phyloP scores from a whole-genome alignment of 352 stramenopile species.

The Phytophthora palmivora region DNA sequence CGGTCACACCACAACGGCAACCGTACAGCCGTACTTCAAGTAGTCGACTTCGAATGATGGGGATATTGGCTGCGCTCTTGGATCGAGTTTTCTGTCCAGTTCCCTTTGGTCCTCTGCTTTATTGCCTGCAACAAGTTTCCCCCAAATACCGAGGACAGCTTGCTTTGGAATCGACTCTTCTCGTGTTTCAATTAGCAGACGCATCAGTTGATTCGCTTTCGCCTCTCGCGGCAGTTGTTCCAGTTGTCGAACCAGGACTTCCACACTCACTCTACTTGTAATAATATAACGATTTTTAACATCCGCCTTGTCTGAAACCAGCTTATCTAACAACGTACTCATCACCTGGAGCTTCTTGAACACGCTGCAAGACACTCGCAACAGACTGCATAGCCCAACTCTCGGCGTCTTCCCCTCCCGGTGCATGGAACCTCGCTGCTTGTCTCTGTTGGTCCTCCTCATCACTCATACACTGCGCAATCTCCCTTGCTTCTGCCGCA shows the following conservation, averaged over 20 bases:
- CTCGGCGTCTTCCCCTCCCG: constrained; percentile 21
- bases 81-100: constrained; percentile 26
- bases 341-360: constrained; percentile 44
- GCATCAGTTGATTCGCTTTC: constrained; percentile 45
- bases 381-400: constrained; percentile 39
- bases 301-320: too few relatives aligned
- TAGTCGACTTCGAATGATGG: constrained; percentile 57
- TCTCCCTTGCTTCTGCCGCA: constrained; percentile 41
- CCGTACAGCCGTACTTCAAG: constrained; percentile 54
- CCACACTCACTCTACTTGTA: constrained; percentile 44
- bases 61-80: constrained; percentile 52
- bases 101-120: background rate
- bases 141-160: constrained; percentile 62
- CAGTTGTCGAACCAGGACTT: constrained; percentile 41
- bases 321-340: constrained; percentile 43
- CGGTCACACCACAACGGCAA: too few relatives aligned
- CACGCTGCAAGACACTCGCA: constrained; percentile 44
- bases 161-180: constrained; percentile 63
- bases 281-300: background rate
- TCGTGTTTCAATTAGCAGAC: constrained; percentile 53
- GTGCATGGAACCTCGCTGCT: constrained; percentile 6
- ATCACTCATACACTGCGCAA: constrained; percentile 54
- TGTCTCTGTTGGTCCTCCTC: constrained; percentile 35
- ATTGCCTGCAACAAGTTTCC: constrained; percentile 37
- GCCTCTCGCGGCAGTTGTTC: constrained; percentile 42